These are phyloP conservation scores for Trapa bicornis DNA, from an alignment of 345 rosid species.

Conservation along the genomic window DNA sequence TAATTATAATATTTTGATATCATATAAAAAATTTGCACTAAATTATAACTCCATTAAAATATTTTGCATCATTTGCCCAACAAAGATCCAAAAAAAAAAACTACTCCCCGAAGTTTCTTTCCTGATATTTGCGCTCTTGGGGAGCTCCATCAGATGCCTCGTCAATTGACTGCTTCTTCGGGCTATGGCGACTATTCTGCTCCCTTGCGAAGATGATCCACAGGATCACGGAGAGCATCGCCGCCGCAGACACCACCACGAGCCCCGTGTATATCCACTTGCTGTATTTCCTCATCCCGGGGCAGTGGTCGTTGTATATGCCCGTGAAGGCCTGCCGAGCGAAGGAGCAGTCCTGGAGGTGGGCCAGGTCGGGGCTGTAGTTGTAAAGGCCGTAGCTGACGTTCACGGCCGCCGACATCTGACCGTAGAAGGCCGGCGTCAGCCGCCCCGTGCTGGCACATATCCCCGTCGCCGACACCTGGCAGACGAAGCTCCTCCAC, in stretches of 20 bases:
- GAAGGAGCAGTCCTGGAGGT: constrained; percentile 72
- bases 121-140: constrained; percentile 12
- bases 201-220: constrained; percentile 69
- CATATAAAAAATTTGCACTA: no score
- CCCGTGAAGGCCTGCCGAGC: constrained; percentile 60
- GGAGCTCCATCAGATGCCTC: neutral
- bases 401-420: constrained; percentile 53
- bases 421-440: constrained; percentile 52
- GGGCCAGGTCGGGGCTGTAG: constrained; percentile 51
- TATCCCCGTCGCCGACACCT: constrained; percentile 51
- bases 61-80: neutral
- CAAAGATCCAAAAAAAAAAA: neutral
- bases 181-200: constrained; percentile 30
- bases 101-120: neutral
- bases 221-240: constrained; percentile 78
- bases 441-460: constrained; percentile 65
- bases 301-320: constrained; percentile 51
- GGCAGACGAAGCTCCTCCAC: constrained; percentile 61
- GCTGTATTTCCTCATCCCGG: constrained; percentile 45
- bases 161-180: constrained; percentile 19
- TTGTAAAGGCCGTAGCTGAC: constrained; percentile 41
- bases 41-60: no score
- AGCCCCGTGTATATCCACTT: constrained; percentile 55
- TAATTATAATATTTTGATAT: no score
- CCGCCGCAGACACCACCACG: constrained; percentile 61